Evolutionary conservation across 169 alveolate species (phyloP).

Genomic region (Cryptosporidium ryanae): DNA sequence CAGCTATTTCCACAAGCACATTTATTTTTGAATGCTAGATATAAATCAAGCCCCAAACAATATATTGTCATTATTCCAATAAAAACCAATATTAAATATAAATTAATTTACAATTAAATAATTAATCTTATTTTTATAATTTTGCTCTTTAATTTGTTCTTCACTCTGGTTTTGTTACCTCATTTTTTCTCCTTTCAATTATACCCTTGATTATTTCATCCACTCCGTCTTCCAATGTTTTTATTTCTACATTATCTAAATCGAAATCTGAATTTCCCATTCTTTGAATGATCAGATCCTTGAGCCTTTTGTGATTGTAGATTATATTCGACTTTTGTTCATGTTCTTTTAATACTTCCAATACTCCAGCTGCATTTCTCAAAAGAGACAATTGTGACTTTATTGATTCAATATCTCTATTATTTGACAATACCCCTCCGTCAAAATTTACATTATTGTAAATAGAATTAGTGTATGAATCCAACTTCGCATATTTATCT

Average conservation of each 20-base stretch:
- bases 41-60: neutral
- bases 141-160: neutral
- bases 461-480: neutral
- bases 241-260: slow-evolving; percentile 22
- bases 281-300: neutral
- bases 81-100: neutral
- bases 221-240: slow-evolving; percentile 25
- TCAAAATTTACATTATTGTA: neutral
- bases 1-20: slow-evolving; percentile 21
- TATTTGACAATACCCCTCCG: neutral
- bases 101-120: neutral
- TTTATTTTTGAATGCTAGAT: neutral
- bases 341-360: slow-evolving; percentile 7
- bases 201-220: slow-evolving; percentile 51
- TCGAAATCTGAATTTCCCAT: slow-evolving; percentile 15
- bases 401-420: neutral
- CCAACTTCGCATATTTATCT: neutral
- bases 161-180: neutral
- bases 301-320: slow-evolving; percentile 28
- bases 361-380: slow-evolving; percentile 66
- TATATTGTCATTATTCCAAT: neutral
- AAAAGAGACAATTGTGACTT: slow-evolving; percentile 7
- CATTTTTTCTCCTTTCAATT: slow-evolving; percentile 32
- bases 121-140: neutral
- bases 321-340: slow-evolving; percentile 28